Percentiles rank a stretch among this genome's conserved stretches.
Evolutionary conservation across 2,329 filamentous ascomycete genomes (phyloP).

Genomic region (Dactylonectria estremocensis): DNA sequence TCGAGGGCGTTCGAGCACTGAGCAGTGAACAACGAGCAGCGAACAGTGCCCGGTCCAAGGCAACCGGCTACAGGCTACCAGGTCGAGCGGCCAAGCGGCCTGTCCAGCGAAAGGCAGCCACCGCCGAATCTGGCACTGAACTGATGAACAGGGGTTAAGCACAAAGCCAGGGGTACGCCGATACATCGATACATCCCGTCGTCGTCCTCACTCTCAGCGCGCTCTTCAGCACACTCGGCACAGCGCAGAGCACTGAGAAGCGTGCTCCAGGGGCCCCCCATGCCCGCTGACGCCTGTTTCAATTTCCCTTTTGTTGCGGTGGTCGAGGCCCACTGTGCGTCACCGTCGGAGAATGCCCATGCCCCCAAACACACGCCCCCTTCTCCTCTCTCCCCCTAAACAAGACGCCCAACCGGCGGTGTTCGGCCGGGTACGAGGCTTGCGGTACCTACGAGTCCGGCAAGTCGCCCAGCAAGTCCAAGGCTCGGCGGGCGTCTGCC

Average conservation of each 20-base stretch:
- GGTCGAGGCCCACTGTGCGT: conserved; percentile 40
- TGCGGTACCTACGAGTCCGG: neutral
- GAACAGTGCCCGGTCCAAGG: conserved; percentile 24
- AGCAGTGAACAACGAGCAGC: neutral
- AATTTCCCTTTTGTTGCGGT: conserved; percentile 42
- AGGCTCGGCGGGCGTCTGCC: conserved; percentile 29
- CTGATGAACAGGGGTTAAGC: conserved; percentile 8
- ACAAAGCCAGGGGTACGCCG: neutral
- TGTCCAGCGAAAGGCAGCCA: conserved; percentile 21
- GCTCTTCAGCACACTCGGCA: conserved; percentile 13
- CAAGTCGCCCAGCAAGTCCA: neutral
- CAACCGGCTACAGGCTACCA: conserved; percentile 8
- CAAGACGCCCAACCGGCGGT: conserved; percentile 12
- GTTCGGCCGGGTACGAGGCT: conserved; percentile 25
- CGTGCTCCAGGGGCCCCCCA: conserved; percentile 33
- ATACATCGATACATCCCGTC: conserved; percentile 2
- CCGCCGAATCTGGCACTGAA: conserved; percentile 38
- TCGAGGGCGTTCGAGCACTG: conserved; percentile 1
- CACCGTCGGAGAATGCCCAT: conserved; percentile 24
- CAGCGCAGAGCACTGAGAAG: neutral
- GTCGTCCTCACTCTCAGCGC: neutral
- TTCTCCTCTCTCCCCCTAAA: neutral
- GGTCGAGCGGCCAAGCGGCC: neutral
- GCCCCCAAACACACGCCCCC: neutral
- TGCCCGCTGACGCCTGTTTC: conserved; percentile 44